These are phyloP conservation scores for Verbena officinalis DNA, from an alignment of 257 asterid genomes.

Conservation along the genomic window DNA sequence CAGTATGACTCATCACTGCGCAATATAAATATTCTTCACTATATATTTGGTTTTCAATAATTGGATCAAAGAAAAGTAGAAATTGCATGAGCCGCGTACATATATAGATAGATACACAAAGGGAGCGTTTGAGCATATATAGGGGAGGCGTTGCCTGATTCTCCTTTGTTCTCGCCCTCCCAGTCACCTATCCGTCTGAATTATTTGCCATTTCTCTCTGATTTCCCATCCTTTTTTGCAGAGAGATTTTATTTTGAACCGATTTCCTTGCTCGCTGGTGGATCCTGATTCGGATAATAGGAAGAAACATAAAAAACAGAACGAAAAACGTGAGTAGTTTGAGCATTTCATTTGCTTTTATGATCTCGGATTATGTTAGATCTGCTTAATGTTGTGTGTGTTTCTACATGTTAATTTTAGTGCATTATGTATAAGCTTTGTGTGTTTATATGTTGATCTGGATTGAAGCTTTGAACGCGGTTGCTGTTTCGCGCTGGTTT, in stretches of 20 bases:
- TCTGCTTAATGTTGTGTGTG: not conserved
- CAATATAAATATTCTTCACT: too few relatives aligned
- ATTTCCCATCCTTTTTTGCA: not conserved
- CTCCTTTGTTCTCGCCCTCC: conserved; percentile 35
- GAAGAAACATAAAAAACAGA: too few relatives aligned
- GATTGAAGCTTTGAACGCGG: conserved; percentile 18
- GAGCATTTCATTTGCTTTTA: conserved; percentile 14
- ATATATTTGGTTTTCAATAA: conserved; percentile 8
- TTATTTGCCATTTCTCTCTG: not conserved
- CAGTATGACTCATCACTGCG: too few relatives aligned
- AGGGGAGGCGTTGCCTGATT: conserved; percentile 18
- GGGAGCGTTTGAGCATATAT: not conserved
- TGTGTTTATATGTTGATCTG: conserved; percentile 22
- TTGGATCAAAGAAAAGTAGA: conserved; percentile 11
- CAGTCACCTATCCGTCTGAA: conserved; percentile 22
- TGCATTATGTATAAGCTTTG: not conserved
- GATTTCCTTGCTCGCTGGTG: conserved; percentile 26
- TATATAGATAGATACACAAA: conserved; percentile 6
- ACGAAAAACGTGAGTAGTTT: conserved; percentile 13
- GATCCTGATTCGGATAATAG: conserved; percentile 34
- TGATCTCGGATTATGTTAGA: conserved; percentile 26
- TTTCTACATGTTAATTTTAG: not conserved
- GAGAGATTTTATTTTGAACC: conserved; percentile 4
- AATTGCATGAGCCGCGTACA: conserved; percentile 33
- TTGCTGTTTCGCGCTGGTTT: conserved; percentile 2